Conservation (phyloP, 108 stramenopile species). For the Parietichytrium sp. region DNA sequence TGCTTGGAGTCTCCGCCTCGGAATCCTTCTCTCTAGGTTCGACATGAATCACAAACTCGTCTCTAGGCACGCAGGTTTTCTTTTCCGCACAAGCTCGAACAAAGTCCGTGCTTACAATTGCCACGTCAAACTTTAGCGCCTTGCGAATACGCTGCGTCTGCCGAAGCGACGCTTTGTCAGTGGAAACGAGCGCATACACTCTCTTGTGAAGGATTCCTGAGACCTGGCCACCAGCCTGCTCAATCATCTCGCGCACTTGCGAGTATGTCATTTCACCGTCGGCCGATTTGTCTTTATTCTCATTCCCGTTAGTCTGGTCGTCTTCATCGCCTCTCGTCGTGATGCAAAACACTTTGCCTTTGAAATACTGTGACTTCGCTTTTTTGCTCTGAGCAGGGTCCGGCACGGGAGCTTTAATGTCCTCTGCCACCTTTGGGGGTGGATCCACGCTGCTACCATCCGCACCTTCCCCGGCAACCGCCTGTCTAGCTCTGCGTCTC, state of each 20-base stretch:
- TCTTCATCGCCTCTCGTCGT: slow-evolving; percentile 5
- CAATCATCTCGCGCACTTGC: not conserved
- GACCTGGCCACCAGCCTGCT: slow-evolving; percentile 25
- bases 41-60: not conserved
- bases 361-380: too few relatives aligned
- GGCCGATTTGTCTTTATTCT: not conserved
- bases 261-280: not conserved
- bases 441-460: too few relatives aligned
- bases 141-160: slow-evolving; percentile 1
- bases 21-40: too few relatives aligned
- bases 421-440: too few relatives aligned
- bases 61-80: not conserved
- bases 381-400: too few relatives aligned
- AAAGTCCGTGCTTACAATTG: slow-evolving; percentile 5
- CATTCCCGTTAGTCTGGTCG: not conserved
- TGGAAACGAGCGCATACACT: not conserved
- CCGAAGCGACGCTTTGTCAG: not conserved
- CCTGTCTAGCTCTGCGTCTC: too few relatives aligned
- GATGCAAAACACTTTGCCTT: slow-evolving; percentile 21
- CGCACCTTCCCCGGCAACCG: too few relatives aligned
- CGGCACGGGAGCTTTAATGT: too few relatives aligned
- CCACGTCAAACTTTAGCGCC: not conserved
- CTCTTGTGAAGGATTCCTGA: not conserved
- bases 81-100: not conserved
- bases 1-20: not conserved